phyloP scores from a whole-genome alignment of 805 yeast genomes.

The Teunomyces pallodes region DNA sequence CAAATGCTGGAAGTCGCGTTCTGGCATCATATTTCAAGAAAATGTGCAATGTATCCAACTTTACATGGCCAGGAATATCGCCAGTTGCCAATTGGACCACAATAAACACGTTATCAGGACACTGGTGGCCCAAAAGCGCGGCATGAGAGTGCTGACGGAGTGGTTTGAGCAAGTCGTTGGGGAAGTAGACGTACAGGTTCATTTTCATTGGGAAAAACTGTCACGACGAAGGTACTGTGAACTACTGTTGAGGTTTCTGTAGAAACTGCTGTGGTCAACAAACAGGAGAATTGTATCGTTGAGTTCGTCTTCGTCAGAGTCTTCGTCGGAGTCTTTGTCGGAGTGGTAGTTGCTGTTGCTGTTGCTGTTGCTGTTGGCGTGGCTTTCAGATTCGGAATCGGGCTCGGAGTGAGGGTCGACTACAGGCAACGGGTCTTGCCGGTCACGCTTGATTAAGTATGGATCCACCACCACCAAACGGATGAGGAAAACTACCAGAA shows the following conservation, averaged over 20 bases:
- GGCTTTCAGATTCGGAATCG: neutral
- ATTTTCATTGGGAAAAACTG: slow-evolving; percentile 34
- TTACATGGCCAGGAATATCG: slow-evolving; percentile 1
- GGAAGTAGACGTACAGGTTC: slow-evolving; percentile 30
- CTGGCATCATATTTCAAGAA: neutral
- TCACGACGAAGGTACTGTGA: slow-evolving; percentile 43
- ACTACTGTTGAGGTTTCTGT: slow-evolving; percentile 36
- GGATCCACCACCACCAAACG: neutral
- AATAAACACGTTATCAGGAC: slow-evolving; percentile 15
- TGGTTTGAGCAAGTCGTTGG: slow-evolving; percentile 25
- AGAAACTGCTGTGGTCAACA: slow-evolving; percentile 18
- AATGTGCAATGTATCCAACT: neutral
- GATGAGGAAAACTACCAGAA: neutral
- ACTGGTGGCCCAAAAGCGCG: slow-evolving; percentile 24
- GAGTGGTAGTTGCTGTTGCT: no score
- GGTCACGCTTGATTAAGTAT: neutral
- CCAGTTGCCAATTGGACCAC: slow-evolving; percentile 3
- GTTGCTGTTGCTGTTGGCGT: no score
- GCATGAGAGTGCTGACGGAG: neutral
- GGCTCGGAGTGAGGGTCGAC: neutral
- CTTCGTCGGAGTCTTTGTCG: no score
- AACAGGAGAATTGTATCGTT: slow-evolving; percentile 3
- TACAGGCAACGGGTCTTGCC: neutral
- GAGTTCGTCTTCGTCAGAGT: slow-evolving; percentile 1
- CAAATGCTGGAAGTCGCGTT: slow-evolving; percentile 3